These are phyloP conservation scores for Clonostachys rhizophaga DNA, from an alignment of 2,329 filamentous ascomycete species.

Conservation along the genomic window DNA sequence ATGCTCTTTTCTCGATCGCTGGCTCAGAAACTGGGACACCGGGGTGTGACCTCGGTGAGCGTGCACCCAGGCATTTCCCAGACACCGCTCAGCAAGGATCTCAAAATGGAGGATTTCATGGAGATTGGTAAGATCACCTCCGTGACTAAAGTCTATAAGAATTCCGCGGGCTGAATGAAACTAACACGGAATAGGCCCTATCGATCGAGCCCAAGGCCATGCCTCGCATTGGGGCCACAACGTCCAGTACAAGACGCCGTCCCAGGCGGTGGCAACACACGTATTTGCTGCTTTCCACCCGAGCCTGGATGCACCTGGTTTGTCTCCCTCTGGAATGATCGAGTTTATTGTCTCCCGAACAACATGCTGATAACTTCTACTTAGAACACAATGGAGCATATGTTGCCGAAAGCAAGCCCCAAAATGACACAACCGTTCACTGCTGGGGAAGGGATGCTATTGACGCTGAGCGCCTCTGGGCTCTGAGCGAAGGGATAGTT, in stretches of 20 bases:
- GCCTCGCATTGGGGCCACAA: background rate
- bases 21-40: constrained; percentile 1
- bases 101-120: too few species aligned
- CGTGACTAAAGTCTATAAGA: too few species aligned
- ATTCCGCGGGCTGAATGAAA: too few species aligned
- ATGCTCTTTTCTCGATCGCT: constrained; percentile 10
- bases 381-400: constrained; percentile 13
- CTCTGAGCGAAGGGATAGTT: constrained; percentile 18
- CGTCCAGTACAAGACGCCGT: background rate
- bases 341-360: too few species aligned
- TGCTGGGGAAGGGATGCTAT: constrained; percentile 15
- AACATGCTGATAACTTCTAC: too few species aligned
- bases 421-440: constrained; percentile 10
- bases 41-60: background rate
- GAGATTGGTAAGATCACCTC: too few species aligned
- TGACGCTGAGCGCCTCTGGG: constrained; percentile 20
- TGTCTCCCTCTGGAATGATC: too few species aligned
- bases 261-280: background rate
- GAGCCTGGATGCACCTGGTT: background rate
- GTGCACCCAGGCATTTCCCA: constrained; percentile 2
- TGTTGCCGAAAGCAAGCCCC: constrained; percentile 9
- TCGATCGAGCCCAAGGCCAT: too few species aligned
- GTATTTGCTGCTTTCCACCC: constrained; percentile 1
- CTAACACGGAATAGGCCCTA: too few species aligned
- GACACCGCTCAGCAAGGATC: too few species aligned